Evolutionary conservation across 2,329 filamentous ascomycete species (phyloP).

Genomic region (Exophiala alcalophila): DNA sequence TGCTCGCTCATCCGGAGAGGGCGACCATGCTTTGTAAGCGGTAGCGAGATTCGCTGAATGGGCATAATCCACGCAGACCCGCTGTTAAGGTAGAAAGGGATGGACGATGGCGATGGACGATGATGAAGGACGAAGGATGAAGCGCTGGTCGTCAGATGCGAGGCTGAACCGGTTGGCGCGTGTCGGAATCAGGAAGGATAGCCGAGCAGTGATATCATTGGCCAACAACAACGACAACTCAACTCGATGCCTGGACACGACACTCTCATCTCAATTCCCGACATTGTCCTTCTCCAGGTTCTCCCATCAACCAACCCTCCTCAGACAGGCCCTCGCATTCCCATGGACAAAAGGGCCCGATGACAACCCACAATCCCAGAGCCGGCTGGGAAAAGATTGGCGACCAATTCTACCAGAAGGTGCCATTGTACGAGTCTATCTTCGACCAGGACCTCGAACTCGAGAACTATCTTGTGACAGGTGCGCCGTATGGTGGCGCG

Average conservation of each 20-base stretch:
- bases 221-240: conserved; percentile 10
- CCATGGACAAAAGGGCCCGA: conserved; percentile 28
- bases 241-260: not conserved
- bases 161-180: too few species aligned
- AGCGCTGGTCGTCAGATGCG: too few species aligned
- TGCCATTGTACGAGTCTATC: conserved; percentile 85
- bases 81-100: too few species aligned
- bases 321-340: conserved; percentile 1
- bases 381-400: conserved; percentile 93
- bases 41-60: too few species aligned
- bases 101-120: too few species aligned
- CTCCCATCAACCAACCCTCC: not conserved
- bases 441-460: conserved; percentile 93
- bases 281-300: not conserved
- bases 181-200: not conserved
- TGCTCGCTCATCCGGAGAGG: too few species aligned
- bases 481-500: conserved; percentile 89
- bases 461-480: conserved; percentile 87
- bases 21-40: too few species aligned
- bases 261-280: not conserved
- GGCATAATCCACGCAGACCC: too few species aligned
- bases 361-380: conserved; percentile 61
- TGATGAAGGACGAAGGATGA: too few species aligned
- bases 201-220: conserved; percentile 9
- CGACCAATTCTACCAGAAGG: conserved; percentile 92